A percentile compares a stretch with the other conserved stretches of the same genome.
Conservation (phyloP, 2,329 filamentous ascomycete species). For the Cytospora chrysosperma region DNA sequence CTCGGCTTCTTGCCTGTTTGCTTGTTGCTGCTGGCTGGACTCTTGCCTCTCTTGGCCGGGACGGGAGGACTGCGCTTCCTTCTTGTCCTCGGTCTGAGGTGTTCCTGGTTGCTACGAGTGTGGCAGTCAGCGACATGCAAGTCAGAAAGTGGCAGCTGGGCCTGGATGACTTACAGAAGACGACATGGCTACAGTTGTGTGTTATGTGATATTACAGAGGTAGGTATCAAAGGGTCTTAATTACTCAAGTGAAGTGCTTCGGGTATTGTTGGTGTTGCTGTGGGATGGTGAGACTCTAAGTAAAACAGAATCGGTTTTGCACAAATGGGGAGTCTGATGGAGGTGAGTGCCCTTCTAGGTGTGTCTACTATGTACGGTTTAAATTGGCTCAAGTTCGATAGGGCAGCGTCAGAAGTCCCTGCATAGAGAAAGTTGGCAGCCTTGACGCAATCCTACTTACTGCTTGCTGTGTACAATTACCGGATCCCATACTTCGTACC, state of each 20-base stretch:
- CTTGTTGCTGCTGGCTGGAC: conserved; percentile 15
- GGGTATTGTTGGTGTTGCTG: not conserved
- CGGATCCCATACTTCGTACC: not conserved
- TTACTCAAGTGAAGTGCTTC: conserved; percentile 9
- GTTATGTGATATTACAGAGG: conserved; percentile 3
- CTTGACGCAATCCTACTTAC: conserved; percentile 23
- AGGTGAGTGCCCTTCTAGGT: conserved; percentile 18
- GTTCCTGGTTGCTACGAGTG: conserved; percentile 20
- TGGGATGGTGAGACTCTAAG: not conserved
- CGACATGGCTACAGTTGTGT: conserved; percentile 19
- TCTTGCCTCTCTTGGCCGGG: conserved; percentile 17
- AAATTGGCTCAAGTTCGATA: conserved; percentile 3
- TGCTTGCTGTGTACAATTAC: not conserved
- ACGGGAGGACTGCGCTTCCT: conserved; percentile 8
- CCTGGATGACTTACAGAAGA: conserved; percentile 16
- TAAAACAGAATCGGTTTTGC: conserved; percentile 6
- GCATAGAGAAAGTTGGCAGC: conserved; percentile 24
- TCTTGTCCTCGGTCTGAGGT: conserved; percentile 19
- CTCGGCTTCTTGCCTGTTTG: conserved; percentile 11
- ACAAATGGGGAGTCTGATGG: not conserved
- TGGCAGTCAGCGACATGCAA: not conserved
- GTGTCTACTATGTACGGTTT: conserved; percentile 23
- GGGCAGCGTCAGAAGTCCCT: conserved; percentile 11
- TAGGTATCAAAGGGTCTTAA: not conserved
- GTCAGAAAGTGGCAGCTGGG: not conserved